phyloP scores from a whole-genome alignment of 176 grass and related monocot genomes.

The Oryza australiensis region DNA sequence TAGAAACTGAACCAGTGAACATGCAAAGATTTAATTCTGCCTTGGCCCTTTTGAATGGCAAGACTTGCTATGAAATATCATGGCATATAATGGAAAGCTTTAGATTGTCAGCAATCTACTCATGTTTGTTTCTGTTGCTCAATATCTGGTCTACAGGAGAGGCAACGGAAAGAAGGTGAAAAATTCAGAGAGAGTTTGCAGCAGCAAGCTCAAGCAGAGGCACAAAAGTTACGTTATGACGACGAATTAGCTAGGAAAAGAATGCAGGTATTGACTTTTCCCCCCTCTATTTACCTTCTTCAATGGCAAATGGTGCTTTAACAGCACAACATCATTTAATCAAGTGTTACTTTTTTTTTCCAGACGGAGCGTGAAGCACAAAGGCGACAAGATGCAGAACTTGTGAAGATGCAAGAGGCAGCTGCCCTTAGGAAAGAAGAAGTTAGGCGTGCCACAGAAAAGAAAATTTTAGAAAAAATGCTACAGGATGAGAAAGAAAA shows the following conservation, averaged over 20 bases:
- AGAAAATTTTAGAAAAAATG: conserved; percentile 65
- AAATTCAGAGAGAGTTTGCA: conserved; percentile 66
- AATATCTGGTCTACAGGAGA: conserved; percentile 60
- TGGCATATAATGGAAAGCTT: conserved; percentile 2
- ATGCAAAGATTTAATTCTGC: background rate
- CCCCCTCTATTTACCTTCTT: background rate
- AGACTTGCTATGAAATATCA: background rate
- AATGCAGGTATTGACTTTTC: conserved; percentile 55
- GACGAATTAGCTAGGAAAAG: conserved; percentile 91
- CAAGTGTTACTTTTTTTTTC: conserved; percentile 29
- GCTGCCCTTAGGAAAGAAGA: conserved; percentile 65
- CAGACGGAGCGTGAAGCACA: conserved; percentile 74
- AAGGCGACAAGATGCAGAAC: conserved; percentile 70
- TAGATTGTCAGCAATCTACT: conserved; percentile 10
- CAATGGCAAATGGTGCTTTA: conserved; percentile 14
- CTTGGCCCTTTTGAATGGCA: conserved; percentile 12
- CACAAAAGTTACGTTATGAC: conserved; percentile 77
- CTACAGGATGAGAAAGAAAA: conserved; percentile 57
- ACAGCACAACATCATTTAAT: conserved; percentile 7
- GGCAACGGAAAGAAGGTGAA: conserved; percentile 61
- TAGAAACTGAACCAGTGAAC: background rate
- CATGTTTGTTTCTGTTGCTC: conserved; percentile 6
- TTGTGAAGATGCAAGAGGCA: conserved; percentile 92
- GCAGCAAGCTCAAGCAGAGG: conserved; percentile 61
- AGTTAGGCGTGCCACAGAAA: conserved; percentile 61